Evolutionary conservation across 345 rosid genomes (phyloP), one percentile per base, ranked within the genome.

Genomic region (Nasturtium officinale): DNA sequence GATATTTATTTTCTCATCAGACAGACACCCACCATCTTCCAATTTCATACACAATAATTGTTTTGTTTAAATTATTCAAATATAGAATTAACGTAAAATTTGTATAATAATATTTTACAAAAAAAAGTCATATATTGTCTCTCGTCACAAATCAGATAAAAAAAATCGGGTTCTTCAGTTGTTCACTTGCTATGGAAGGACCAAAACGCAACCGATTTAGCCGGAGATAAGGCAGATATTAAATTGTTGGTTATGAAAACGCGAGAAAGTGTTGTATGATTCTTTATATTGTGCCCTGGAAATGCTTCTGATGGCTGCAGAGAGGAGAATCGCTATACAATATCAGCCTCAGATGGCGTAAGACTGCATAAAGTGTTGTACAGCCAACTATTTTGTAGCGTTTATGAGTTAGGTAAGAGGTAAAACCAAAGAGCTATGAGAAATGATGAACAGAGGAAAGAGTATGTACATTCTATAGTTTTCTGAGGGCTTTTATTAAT

Each of bases 341-440:
- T 59, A 59, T 26, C 67, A 67, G 61, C 29, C 67, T 47, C 61
- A 57, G 57, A 25, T 50, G 73, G 73, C 29, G 25, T 67, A 28
- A 75, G 17, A 45, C 50, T 47, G n/a, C 58, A 33, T 33, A 13
- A 40, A 40, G 59, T 65, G 65, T 73, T 65, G 71, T 64, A 73
- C 71, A 73, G 38, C 77, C 12, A 72, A 72, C 54, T 63, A 62
- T 70, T 26, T 54, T 11, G 55, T 55, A 12, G 40, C 73, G 81
- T 81, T 73, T 75, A 28, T 74, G 67, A 17, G 47, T 63, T 61
- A 56, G 81, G 81, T 73, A 74, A 32, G 81, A 81, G 76, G 77
- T 45, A 13, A 67, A 66, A 28, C 54, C 7, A 42, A 6, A 42
- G 46, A 42, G 5, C 17, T 42, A 15, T 15, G 46, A 42, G n/a